Evolutionary conservation across 2,329 filamentous ascomycete species (phyloP).

Genomic region (Aspergillus sp.): DNA sequence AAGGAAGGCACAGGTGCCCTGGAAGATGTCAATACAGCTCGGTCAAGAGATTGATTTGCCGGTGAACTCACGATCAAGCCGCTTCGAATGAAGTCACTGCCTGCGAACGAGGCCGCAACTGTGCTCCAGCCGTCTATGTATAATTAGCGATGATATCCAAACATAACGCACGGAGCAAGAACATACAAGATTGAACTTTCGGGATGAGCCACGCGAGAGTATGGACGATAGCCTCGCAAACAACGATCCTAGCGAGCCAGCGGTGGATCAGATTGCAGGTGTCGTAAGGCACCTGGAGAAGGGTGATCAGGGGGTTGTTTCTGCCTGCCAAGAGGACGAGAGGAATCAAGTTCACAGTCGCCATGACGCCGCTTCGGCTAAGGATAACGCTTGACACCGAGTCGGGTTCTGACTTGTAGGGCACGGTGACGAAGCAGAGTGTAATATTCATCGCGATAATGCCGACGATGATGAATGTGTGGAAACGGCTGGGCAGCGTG

Average conservation of each 20-base stretch:
- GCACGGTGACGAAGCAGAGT: conserved; percentile 51
- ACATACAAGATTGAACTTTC: conserved; percentile 48
- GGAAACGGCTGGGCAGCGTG: conserved; percentile 48
- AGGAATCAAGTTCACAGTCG: conserved; percentile 46
- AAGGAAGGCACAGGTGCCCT: conserved; percentile 56
- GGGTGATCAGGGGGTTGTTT: conserved; percentile 44
- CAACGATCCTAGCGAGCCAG: conserved; percentile 73
- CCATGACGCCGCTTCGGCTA: conserved; percentile 44
- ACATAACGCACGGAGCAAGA: neutral
- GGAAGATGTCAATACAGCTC: conserved; percentile 11
- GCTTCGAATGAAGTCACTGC: conserved; percentile 36
- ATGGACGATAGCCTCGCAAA: conserved; percentile 69
- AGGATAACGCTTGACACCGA: conserved; percentile 41
- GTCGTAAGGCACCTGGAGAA: conserved; percentile 45
- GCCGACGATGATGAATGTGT: conserved; percentile 41
- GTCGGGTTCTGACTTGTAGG: conserved; percentile 36
- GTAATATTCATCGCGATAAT: conserved; percentile 47
- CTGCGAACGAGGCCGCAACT: conserved; percentile 29
- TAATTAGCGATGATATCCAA: neutral
- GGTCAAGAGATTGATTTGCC: too few relatives aligned
- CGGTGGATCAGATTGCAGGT: conserved; percentile 65
- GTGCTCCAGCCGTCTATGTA: conserved; percentile 40
- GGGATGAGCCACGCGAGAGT: conserved; percentile 73
- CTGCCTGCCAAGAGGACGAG: conserved; percentile 43
- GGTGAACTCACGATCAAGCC: conserved; percentile 45